These are phyloP conservation scores for Serendipita vermifera DNA, from an alignment of 768 basidiomycete species.

Conservation along the genomic window DNA sequence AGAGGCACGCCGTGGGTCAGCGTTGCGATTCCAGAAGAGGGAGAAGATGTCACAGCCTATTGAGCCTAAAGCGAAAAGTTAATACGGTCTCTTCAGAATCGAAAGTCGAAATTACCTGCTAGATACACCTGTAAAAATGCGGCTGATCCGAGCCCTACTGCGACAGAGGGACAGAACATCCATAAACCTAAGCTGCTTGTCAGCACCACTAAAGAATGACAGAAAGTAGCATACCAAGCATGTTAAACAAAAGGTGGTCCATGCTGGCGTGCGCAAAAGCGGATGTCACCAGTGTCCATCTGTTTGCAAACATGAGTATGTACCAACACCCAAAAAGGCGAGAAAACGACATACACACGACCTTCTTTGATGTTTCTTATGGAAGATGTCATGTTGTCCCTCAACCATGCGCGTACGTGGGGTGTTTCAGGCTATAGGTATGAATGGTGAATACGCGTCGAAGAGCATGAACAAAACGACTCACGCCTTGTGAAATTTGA, in stretches of 20 bases:
- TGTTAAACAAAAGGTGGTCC: constrained; percentile 59
- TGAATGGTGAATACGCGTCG: constrained; percentile 9
- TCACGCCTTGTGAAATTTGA: constrained; percentile 27
- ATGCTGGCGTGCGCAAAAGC: constrained; percentile 55
- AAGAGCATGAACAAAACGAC: constrained; percentile 9
- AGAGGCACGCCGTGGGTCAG: constrained; percentile 26
- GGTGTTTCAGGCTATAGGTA: constrained; percentile 24
- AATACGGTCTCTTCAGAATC: not conserved
- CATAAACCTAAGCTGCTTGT: too few relatives aligned
- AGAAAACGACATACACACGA: constrained; percentile 38
- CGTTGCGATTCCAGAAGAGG: constrained; percentile 22
- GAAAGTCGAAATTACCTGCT: constrained; percentile 35
- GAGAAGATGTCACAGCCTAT: constrained; percentile 40
- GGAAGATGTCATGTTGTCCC: constrained; percentile 48
- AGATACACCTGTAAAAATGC: constrained; percentile 64
- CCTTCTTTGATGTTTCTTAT: constrained; percentile 48
- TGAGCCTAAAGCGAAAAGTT: constrained; percentile 38
- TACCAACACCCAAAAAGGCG: constrained; percentile 12
- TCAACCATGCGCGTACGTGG: constrained; percentile 35
- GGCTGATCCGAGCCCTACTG: constrained; percentile 48
- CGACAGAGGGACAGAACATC: constrained; percentile 31
- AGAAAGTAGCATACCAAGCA: not conserved
- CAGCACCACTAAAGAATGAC: too few relatives aligned
- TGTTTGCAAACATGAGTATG: constrained; percentile 20
- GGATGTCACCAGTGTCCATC: constrained; percentile 62